These are phyloP conservation scores for Zymoseptoria pseudotritici DNA, from an alignment of 2,329 filamentous ascomycete genomes.

Conservation along the genomic window DNA sequence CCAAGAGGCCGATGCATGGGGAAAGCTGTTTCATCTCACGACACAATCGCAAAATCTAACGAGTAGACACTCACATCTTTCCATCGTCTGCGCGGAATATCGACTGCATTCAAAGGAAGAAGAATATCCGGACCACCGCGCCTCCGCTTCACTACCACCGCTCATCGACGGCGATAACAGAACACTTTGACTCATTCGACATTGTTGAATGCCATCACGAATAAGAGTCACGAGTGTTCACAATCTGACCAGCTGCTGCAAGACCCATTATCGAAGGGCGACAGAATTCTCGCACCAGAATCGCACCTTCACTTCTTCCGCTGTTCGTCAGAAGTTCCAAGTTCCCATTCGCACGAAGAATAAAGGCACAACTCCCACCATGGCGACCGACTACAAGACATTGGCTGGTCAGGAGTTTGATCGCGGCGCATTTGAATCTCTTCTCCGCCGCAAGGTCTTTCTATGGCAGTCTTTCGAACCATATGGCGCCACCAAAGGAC, in stretches of 20 bases:
- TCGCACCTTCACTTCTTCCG: conserved; percentile 13
- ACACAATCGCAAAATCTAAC: background rate
- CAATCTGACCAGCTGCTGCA: conserved; percentile 1
- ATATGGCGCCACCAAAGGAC: conserved; percentile 50
- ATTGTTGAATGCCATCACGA: conserved; percentile 11
- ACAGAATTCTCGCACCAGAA: background rate
- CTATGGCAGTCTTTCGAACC: conserved; percentile 95
- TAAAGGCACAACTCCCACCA: conserved; percentile 35
- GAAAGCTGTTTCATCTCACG: background rate
- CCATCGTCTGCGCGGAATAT: background rate
- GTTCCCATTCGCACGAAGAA: conserved; percentile 27
- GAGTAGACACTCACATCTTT: background rate
- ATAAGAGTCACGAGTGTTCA: conserved; percentile 11
- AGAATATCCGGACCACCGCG: background rate
- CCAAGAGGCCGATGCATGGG: background rate
- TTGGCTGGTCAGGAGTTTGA: conserved; percentile 87
- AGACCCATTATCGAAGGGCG: background rate
- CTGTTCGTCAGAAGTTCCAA: conserved; percentile 17
- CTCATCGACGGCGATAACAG: background rate
- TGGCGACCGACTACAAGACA: conserved; percentile 61
- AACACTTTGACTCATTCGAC: conserved; percentile 7
- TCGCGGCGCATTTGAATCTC: conserved; percentile 68
- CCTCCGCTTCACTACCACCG: background rate
- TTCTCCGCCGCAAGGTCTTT: conserved; percentile 84
- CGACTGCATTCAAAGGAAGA: background rate